Evolutionary conservation across 768 basidiomycete species (phyloP).

Genomic region (Pleurotus citrinopileatus): DNA sequence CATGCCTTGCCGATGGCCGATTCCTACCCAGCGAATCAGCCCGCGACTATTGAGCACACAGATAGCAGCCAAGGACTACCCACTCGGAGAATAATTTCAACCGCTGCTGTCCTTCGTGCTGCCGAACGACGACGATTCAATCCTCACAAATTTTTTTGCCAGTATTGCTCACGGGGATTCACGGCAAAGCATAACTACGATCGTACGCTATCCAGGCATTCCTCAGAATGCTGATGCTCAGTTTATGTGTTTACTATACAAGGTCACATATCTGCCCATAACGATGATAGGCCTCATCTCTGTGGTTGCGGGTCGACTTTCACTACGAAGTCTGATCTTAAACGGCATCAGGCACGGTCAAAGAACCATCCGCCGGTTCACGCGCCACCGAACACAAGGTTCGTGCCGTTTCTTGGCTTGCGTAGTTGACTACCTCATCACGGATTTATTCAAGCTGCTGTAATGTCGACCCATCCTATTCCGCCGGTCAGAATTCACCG

Average conservation of each 20-base stretch:
- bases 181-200: slow-evolving; percentile 3
- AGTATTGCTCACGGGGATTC: background rate
- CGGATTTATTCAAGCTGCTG: background rate
- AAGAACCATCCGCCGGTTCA: background rate
- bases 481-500: no score
- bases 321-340: slow-evolving; percentile 2
- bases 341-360: background rate
- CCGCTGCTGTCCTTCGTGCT: background rate
- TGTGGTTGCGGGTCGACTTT: background rate
- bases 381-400: background rate
- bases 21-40: no score
- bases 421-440: no score
- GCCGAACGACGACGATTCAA: background rate
- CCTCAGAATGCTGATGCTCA: background rate
- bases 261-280: background rate
- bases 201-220: background rate
- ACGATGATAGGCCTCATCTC: background rate
- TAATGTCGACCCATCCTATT: no score
- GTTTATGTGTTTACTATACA: background rate
- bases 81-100: background rate
- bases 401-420: background rate
- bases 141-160: slow-evolving; percentile 1
- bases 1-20: no score
- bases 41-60: no score
- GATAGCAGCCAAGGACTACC: no score